Percentiles rank a stretch among this genome's conserved stretches.
These are phyloP conservation scores for Ilex aquifolium DNA, from an alignment of 257 asterid species.

Conservation along the genomic window DNA sequence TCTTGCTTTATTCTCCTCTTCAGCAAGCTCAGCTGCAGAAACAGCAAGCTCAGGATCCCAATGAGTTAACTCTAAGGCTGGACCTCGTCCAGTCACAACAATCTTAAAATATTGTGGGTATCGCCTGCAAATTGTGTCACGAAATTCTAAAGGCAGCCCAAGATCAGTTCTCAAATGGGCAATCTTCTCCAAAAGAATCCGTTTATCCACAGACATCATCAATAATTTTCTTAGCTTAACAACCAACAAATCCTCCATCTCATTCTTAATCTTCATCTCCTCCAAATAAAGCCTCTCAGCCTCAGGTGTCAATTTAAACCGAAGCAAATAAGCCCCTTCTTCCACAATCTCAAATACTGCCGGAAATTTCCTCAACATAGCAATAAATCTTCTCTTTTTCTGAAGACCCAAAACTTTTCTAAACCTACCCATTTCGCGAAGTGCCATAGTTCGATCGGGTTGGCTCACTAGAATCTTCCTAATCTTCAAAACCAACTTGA, in stretches of 20 bases:
- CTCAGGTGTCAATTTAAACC: constrained; percentile 74
- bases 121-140: constrained; percentile 76
- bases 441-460: constrained; percentile 76
- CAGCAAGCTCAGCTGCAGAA: constrained; percentile 92
- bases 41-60: constrained; percentile 96
- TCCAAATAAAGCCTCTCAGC: constrained; percentile 91
- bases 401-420: constrained; percentile 66
- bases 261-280: constrained; percentile 79
- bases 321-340: constrained; percentile 85
- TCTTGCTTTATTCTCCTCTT: constrained; percentile 60
- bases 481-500: constrained; percentile 72
- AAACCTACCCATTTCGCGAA: constrained; percentile 75
- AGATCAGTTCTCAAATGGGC: constrained; percentile 81
- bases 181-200: constrained; percentile 88
- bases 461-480: constrained; percentile 85
- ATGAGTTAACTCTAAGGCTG: constrained; percentile 77
- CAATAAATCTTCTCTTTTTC: constrained; percentile 67
- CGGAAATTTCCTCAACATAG: constrained; percentile 75
- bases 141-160: constrained; percentile 81
- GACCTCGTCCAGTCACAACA: constrained; percentile 73
- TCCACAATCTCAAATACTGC: constrained; percentile 93
- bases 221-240: constrained; percentile 75
- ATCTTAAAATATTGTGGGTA: constrained; percentile 90
- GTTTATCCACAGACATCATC: constrained; percentile 91
- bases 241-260: constrained; percentile 87